Base-by-base conservation (phyloP, 2,329 filamentous ascomycete genomes). In the Podosphaera xanthii region DNA sequence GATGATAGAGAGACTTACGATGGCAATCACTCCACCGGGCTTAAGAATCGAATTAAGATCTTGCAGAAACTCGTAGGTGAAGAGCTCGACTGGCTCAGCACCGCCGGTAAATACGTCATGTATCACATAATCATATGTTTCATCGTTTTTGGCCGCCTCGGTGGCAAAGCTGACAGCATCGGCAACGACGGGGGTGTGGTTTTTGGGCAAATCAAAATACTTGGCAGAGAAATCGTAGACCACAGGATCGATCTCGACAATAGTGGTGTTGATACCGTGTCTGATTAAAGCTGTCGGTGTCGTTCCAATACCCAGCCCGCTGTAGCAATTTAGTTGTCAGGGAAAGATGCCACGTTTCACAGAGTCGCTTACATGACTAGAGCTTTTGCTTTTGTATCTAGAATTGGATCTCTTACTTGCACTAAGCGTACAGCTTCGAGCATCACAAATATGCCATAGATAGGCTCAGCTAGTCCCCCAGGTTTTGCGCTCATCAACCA, bases 71-170 rank as follows among this genome's bases (percentile, higher is more conserved):
- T 92, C 84, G 4, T 82, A 70, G 0, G 90, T 97, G 71, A 98
- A 98, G 6, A 98, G 79, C 6, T 83, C 76, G 2, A 90, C 81
- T 0, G 92, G 92, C 70, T 97, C 92, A 0, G 89, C 90, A 58
- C 92, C 92, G 33, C 92, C 92, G 0, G 92, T 98, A 70, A 98
- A 98, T 33, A 98, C 92, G 65, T 98, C 92, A 70, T 98, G 92
- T 59, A 98, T 78, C 67, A 98, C 92, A 73, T 95, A 97, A 72
- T 96, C 84, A 70, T 85, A 98, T 35, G 75, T 75, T 54, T 74
- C 61, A 22, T 63, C 64, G 60, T 65, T 53, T 57, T 71, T 67
- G 59, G 73, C 73, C 55, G 76, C 68, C 58, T 71, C 67, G 53
- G 74, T 70, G 22, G 81, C 77, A 70, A 82, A 95, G n/a, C 73